Percentiles rank a stretch among this genome's conserved stretches.
phyloP scores from a whole-genome alignment of 202 grass and related monocot species.

The Brachypodium distachyon region DNA sequence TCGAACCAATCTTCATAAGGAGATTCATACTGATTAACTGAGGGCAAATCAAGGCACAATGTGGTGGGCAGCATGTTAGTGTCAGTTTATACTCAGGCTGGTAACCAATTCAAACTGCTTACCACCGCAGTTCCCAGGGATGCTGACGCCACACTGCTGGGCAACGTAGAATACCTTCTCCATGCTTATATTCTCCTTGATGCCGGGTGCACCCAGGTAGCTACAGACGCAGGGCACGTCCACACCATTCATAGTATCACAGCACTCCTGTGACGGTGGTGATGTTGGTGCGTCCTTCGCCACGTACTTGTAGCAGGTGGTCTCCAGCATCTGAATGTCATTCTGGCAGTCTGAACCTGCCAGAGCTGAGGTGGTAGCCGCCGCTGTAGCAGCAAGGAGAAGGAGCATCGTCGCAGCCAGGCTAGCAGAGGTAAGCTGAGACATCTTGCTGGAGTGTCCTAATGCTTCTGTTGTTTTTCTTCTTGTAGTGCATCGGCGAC shows the following conservation, averaged over 20 bases:
- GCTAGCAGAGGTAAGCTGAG: slow-evolving; percentile 1
- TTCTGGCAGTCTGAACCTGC: background rate
- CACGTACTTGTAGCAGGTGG: slow-evolving; percentile 4
- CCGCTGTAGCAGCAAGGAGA: background rate
- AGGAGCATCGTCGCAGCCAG: background rate
- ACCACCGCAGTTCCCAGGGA: slow-evolving; percentile 12
- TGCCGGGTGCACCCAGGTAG: background rate
- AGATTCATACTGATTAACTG: background rate
- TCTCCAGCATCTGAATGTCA: background rate
- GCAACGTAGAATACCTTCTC: slow-evolving; percentile 16
- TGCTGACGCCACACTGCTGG: background rate
- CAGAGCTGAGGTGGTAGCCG: background rate
- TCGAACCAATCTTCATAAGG: background rate
- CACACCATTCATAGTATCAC: background rate
- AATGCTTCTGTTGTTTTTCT: background rate
- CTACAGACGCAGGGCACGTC: slow-evolving; percentile 8
- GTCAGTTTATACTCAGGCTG: background rate
- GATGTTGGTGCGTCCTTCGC: background rate
- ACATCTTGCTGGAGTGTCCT: background rate
- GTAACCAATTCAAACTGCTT: background rate
- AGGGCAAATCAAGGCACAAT: background rate
- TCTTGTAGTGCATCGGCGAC: background rate
- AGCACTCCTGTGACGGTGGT: background rate
- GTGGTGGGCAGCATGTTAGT: background rate
- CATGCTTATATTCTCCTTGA: background rate